A percentile compares a stretch with the other conserved stretches of the same genome.
Conservation (phyloP, 495 filamentous ascomycete genomes). For the Aspergillus bridgeri region DNA sequence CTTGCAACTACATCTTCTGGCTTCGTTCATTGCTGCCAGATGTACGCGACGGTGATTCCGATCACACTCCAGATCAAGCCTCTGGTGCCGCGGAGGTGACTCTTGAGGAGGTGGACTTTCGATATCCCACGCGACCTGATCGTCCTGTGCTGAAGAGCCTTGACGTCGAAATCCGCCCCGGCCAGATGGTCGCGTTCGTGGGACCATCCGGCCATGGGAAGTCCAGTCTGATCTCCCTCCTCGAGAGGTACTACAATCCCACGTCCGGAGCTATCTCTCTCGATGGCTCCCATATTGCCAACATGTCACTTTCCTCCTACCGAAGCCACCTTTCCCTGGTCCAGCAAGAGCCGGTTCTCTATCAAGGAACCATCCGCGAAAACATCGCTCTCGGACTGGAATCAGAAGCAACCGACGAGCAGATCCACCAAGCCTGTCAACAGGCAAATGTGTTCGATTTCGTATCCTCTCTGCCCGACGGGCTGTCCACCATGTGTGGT, state of each 20-base stretch:
- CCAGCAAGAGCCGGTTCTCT: conserved; percentile 4
- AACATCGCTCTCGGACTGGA: conserved; percentile 2
- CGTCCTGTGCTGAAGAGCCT: conserved; percentile 9
- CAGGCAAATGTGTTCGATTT: conserved; percentile 5
- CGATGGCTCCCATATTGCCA: neutral
- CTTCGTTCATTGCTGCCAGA: conserved; percentile 33
- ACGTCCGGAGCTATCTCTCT: neutral
- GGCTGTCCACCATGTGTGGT: neutral
- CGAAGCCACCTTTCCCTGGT: conserved; percentile 4
- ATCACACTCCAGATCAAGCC: conserved; percentile 21
- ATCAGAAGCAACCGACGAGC: conserved; percentile 2
- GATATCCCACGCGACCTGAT: conserved; percentile 1
- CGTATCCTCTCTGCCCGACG: conserved; percentile 1
- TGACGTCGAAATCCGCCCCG: conserved; percentile 30
- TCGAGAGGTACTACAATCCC: conserved; percentile 52
- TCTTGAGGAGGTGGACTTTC: neutral
- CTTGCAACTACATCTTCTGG: conserved; percentile 47
- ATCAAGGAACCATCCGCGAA: conserved; percentile 5
- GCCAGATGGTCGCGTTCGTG: conserved; percentile 27
- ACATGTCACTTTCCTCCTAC: neutral
- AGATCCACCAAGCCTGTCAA: neutral
- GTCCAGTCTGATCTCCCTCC: conserved; percentile 31
- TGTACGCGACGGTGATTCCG: conserved; percentile 36
- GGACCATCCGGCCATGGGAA: conserved; percentile 5
- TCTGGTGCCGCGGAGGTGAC: neutral